Percentiles rank a stretch among this genome's conserved stretches.
phyloP scores from a whole-genome alignment of 257 asterid genomes.

The Rauvolfia tetraphylla region DNA sequence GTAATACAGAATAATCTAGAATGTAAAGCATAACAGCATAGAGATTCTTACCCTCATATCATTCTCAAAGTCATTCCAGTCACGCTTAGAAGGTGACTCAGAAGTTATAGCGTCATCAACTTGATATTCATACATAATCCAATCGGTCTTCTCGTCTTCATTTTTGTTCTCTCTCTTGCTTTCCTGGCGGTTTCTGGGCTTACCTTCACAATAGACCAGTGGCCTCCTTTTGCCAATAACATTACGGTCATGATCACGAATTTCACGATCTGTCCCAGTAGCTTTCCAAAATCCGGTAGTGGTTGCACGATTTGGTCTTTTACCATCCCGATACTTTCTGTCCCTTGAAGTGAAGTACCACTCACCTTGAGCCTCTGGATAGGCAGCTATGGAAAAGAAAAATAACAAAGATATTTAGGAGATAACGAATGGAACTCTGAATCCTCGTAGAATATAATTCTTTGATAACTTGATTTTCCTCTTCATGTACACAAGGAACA shows the following conservation, averaged over 20 bases:
- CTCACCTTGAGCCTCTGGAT: conserved; percentile 21
- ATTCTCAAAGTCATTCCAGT: neutral
- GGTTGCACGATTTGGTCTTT: conserved; percentile 70
- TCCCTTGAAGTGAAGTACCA: conserved; percentile 80
- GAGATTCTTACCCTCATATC: conserved; percentile 11
- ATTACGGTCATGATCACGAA: too few species aligned
- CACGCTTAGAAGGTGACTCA: too few species aligned
- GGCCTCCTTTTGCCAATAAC: conserved; percentile 16
- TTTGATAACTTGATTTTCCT: too few species aligned
- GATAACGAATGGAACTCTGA: too few species aligned
- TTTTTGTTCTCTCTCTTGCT: too few species aligned
- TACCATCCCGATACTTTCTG: conserved; percentile 69
- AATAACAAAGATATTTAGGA: too few species aligned
- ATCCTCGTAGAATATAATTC: too few species aligned
- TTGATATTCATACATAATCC: conserved; percentile 34
- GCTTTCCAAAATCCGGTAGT: conserved; percentile 86
- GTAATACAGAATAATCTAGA: too few species aligned
- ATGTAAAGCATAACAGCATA: too few species aligned
- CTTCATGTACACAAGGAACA: too few species aligned
- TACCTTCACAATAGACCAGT: conserved; percentile 20
- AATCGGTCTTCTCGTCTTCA: conserved; percentile 11
- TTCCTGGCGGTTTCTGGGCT: neutral
- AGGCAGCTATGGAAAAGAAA: too few species aligned
- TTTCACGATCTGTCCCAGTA: conserved; percentile 46
- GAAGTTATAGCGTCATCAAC: neutral